Evolutionary conservation across 2,329 filamentous ascomycete genomes (phyloP), one percentile per base, ranked within the genome.

Genomic region (Colletotrichum sp.): DNA sequence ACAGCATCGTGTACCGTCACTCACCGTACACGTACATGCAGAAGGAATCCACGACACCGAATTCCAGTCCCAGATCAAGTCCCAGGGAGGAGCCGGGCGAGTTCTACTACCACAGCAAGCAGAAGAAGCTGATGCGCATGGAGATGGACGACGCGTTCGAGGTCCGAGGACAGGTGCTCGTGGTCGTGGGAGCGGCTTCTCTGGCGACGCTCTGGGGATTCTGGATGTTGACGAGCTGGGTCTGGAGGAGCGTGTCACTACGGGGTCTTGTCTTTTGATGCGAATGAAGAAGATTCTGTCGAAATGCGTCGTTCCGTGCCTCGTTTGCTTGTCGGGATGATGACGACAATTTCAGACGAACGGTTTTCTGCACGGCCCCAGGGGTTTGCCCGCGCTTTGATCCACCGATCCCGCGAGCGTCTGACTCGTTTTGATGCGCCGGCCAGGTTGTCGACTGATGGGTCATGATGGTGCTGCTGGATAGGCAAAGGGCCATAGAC

Each of bases 81-180:
- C 79, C 69, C 75, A 68, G 55, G 74, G 75, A 81, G 26, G 77
- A 72, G 6, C 71, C 77, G 63, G 78, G 80, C 44, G 79, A 82
- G 21, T 87, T 84, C 82, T 88, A 89, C 78, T 91, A 91, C 77
- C 90, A 90, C 82, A 88, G 86, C 78, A 89, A 90, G 81, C 90
- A 92, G 83, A 86, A 89, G 76, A 91, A 92, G 81, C 85, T 94
- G 69, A 88, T 93, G 80, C 89, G 85, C 81, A 86, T 92, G 86
- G 91, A 94, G 81, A 87, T 92, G 18, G 87, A 87, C 5, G 92
- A 94, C 80, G 93, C 93, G 5, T 92, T 94, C 78, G 89, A 90
- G 81, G 86, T 93, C 81, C 88, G 91, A 28, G 84, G 86, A 13
- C 85, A 85, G 24, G 88, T 94, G n/a, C 83, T 93, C 28, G 80